phyloP scores from a whole-genome alignment of 2,329 filamentous ascomycete genomes.

The Monosporascus sp. region DNA sequence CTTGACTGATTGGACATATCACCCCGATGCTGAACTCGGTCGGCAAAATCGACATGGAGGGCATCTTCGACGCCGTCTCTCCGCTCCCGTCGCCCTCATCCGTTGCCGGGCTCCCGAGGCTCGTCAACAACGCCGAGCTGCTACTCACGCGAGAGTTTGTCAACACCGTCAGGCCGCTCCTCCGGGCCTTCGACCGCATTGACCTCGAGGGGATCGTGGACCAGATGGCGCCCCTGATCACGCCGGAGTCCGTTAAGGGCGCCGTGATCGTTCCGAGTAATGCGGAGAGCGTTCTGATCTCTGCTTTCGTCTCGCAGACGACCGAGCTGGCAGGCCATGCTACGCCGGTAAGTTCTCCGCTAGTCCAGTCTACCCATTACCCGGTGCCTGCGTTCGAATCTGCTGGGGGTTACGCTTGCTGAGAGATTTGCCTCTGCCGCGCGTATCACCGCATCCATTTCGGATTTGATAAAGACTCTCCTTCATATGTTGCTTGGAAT shows the following conservation, averaged over 20 bases:
- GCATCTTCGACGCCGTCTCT: slow-evolving; percentile 26
- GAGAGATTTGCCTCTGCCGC: not conserved
- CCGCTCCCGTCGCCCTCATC: slow-evolving; percentile 30
- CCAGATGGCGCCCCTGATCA: slow-evolving; percentile 34
- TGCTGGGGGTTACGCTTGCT: not conserved
- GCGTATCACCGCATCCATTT: slow-evolving; percentile 23
- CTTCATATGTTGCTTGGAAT: slow-evolving; percentile 18
- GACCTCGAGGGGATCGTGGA: slow-evolving; percentile 32
- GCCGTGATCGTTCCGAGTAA: slow-evolving; percentile 33
- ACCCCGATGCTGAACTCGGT: slow-evolving; percentile 27
- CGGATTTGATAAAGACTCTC: slow-evolving; percentile 24
- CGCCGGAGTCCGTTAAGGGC: slow-evolving; percentile 31
- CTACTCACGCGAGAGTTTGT: slow-evolving; percentile 34
- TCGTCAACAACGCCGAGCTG: slow-evolving; percentile 32
- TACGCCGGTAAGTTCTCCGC: slow-evolving; percentile 30
- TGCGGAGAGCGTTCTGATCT: slow-evolving; percentile 31
- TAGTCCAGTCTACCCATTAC: too few relatives aligned
- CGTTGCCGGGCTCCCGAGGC: slow-evolving; percentile 29
- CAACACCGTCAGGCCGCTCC: slow-evolving; percentile 33
- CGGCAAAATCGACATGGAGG: slow-evolving; percentile 27
- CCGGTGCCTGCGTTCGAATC: not conserved
- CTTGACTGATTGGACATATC: slow-evolving; percentile 23
- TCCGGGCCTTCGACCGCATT: slow-evolving; percentile 32
- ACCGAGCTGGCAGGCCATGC: slow-evolving; percentile 38
- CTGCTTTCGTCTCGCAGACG: slow-evolving; percentile 36